Conservation (phyloP, 2,329 filamentous ascomycete genomes). For the Aspergillus ochraceus region DNA sequence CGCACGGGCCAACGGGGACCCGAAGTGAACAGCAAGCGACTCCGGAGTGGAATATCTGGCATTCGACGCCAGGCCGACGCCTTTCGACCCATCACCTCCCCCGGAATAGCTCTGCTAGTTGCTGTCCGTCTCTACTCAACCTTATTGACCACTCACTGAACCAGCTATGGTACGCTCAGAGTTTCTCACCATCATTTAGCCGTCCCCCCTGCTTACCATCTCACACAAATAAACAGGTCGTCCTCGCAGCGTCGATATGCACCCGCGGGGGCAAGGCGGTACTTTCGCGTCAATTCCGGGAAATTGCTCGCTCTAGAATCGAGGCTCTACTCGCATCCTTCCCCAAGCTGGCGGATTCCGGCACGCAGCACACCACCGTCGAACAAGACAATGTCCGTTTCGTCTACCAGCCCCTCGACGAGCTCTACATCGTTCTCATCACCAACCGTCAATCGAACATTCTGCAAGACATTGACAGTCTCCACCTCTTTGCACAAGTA, state of each 20-base stretch:
- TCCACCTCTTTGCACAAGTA: constrained; percentile 96
- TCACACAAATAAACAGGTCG: constrained; percentile 64
- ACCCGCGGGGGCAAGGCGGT: constrained; percentile 98
- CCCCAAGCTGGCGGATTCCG: constrained; percentile 93
- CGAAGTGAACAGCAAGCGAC: constrained; percentile 43
- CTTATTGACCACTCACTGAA: not conserved
- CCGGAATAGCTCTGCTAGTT: constrained; percentile 5
- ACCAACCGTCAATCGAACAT: constrained; percentile 99
- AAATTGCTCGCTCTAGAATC: constrained; percentile 95
- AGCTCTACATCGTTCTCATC: constrained; percentile 99
- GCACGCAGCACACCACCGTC: constrained; percentile 95
- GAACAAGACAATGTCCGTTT: constrained; percentile 99
- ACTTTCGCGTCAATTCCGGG: constrained; percentile 94
- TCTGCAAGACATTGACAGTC: constrained; percentile 96
- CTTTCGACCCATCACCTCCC: constrained; percentile 7
- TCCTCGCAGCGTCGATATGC: constrained; percentile 98
- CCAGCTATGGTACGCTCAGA: constrained; percentile 29
- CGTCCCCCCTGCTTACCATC: constrained; percentile 16
- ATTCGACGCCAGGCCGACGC: constrained; percentile 5
- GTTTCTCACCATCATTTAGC: not conserved
- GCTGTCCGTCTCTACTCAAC: not conserved
- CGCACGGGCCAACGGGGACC: constrained; percentile 34
- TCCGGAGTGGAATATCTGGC: constrained; percentile 24
- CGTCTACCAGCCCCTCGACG: constrained; percentile 97
- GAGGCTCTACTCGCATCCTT: constrained; percentile 96